These are phyloP conservation scores for Yamadazyma akitaensis DNA, from an alignment of 805 yeast genomes.

Conservation along the genomic window DNA sequence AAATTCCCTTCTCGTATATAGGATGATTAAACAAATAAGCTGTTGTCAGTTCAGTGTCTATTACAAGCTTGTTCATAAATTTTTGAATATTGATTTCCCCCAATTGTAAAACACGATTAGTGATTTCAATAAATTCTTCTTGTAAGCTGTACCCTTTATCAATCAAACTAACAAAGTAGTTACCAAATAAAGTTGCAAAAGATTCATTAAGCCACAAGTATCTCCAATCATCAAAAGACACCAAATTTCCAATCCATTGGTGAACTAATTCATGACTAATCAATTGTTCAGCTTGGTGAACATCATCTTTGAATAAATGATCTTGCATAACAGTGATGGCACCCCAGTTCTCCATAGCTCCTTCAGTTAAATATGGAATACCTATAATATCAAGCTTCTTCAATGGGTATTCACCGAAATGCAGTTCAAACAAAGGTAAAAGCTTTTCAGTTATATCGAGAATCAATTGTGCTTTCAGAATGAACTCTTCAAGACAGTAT, in stretches of 20 bases:
- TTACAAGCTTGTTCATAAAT: constrained; percentile 28
- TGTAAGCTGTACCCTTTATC: constrained; percentile 10
- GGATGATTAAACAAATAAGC: constrained; percentile 47
- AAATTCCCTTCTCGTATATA: constrained; percentile 60
- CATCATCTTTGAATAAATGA: constrained; percentile 34
- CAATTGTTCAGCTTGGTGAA: constrained; percentile 46
- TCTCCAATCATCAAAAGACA: constrained; percentile 66
- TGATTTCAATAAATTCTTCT: constrained; percentile 30
- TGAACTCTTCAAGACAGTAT: constrained; percentile 54
- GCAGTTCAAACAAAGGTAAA: constrained; percentile 46
- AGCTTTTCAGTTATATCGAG: constrained; percentile 45
- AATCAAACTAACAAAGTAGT: constrained; percentile 21
- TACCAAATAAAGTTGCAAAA: constrained; percentile 73
- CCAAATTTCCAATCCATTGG: constrained; percentile 74
- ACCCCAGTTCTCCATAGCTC: constrained; percentile 82
- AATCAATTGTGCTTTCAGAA: constrained; percentile 42
- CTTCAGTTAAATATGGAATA: constrained; percentile 68
- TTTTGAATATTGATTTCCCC: constrained; percentile 21
- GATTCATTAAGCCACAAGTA: constrained; percentile 74
- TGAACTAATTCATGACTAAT: constrained; percentile 73
- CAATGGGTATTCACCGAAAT: constrained; percentile 54
- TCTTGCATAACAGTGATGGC: constrained; percentile 57
- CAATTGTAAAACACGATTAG: constrained; percentile 2
- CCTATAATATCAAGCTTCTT: constrained; percentile 65
- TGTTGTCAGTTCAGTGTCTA: constrained; percentile 17